Evolutionary conservation across 2,329 filamentous ascomycete genomes (phyloP), one percentile per base, ranked within the genome.

Genomic region (Amauroascus verrucosus): DNA sequence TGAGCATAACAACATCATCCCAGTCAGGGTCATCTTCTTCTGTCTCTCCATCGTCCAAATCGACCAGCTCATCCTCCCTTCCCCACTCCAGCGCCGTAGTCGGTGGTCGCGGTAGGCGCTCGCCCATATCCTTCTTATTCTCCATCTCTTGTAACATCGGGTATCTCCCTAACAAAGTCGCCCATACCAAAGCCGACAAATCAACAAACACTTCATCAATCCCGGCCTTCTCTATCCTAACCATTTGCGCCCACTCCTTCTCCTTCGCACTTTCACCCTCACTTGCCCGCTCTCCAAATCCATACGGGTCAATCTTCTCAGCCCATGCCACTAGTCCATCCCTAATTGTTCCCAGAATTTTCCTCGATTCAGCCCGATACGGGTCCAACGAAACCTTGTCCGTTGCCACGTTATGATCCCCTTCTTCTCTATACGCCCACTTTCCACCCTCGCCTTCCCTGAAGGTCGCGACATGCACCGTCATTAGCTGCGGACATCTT

Each of bases 181-280:
- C 77, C 67, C 94, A 86, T 2, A 96, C 79, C 56, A 96, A 85
- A 0, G 85, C 84, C 8, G 88, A 95, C 48, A 98, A 70, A 69
- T 98, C 93, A 56, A 97, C 73, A 64, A 96, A 98, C 7, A 96
- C 89, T 69, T 98, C 93, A 66, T 98, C 93, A 53, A 97, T 86
- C 63, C 88, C 85, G 16, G 91, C 93, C 67, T 97, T 98, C 73
- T 98, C 91, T 43, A 96, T 81, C 62, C 77, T 82, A 0, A 77
- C 66, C 16, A 73, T 66, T 35, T 65, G 62, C 6, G 37, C 46
- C 6, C 64, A 59, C 3, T 65, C 59, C 38, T 43, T 40, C 43
- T 60, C 53, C 4, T 56, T 22, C 26, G 18, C 40, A 30, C 37
- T n/a, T 20, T n/a, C 37, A 40, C 58, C 60, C 6, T 44, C 58